Evolutionary conservation across 768 basidiomycete species (phyloP), one percentile per base, ranked within the genome.

Genomic region (Collybia nuda): DNA sequence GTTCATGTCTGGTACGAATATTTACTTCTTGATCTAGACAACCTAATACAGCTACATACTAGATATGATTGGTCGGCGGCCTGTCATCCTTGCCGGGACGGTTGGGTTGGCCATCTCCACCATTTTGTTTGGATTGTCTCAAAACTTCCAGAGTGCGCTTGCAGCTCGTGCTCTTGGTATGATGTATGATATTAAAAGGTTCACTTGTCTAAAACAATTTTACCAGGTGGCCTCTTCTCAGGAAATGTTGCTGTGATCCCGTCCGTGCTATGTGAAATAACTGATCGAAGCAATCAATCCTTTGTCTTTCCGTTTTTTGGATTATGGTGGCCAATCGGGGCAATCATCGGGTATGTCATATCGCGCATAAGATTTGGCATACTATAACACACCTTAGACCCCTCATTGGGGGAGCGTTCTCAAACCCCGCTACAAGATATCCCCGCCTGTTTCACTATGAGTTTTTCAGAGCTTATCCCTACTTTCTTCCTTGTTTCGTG

Each of bases 221-320:
- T 40, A 40, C 26, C 18, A 82, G 84, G 81, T 23, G 84, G 85
- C 5, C 54, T 84, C 15, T 77, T 80, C 58, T 78, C 79, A 18
- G 85, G 84, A 36, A 86, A 82, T 57, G 64, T 80, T 32, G 77
- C 82, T 32, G 82, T 83, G 35, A 73, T 86, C 22, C 81, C 84
- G 28, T 77, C 81, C 2, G 73, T 82, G 8, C 64, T 85, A 5
- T 78, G 79, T 23, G 85, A 87, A 63, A 73, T 85, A 21, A 84
- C 81, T 15, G 80, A 85, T 57, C 61, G 71, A 14, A 74, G 74
- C 11, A 86, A 86, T 56, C 80, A 85, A 60, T 74, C 77, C 2
- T 57, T 68, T 35, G 79, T 74, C 1, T 81, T 81, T 52, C 76
- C 84, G 23, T 69, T 85, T 38, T 84, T 81, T 55, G 78, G 78